Conservation (phyloP, 257 asterid species). For the Solanum phureja region DNA sequence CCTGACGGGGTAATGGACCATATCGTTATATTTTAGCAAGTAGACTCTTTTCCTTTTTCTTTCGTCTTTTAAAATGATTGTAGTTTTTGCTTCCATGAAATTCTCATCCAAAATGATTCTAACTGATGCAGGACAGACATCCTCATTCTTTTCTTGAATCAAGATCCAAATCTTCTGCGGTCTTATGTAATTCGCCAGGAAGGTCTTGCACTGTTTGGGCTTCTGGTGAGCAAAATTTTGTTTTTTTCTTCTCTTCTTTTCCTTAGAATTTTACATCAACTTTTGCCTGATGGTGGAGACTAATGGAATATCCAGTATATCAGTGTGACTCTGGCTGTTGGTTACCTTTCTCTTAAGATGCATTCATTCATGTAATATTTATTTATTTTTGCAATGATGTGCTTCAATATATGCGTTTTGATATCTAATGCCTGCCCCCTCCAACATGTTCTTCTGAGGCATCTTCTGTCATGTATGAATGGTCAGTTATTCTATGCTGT, state of each 20-base stretch:
- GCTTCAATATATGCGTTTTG: neutral
- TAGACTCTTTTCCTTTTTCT: neutral
- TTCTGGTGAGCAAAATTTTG: conserved; percentile 52
- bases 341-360: neutral
- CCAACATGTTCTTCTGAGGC: neutral
- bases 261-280: neutral
- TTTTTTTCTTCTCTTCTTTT: neutral
- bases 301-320: neutral
- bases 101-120: conserved; percentile 18
- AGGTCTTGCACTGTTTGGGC: conserved; percentile 64
- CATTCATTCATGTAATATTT: neutral
- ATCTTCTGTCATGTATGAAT: neutral
- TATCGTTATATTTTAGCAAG: conserved; percentile 2
- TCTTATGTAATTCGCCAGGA: conserved; percentile 63
- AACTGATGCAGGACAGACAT: conserved; percentile 91
- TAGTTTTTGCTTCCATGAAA: neutral
- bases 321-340: neutral
- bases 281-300: neutral
- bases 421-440: neutral
- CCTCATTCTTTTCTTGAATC: conserved; percentile 63
- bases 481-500: neutral
- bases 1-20: conserved; percentile 68
- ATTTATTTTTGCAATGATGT: neutral
- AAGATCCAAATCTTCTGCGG: conserved; percentile 79
- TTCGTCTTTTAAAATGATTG: neutral